Base-by-base conservation (phyloP, 1,284 basidiomycete genomes). In the Puccinia horiana region DNA sequence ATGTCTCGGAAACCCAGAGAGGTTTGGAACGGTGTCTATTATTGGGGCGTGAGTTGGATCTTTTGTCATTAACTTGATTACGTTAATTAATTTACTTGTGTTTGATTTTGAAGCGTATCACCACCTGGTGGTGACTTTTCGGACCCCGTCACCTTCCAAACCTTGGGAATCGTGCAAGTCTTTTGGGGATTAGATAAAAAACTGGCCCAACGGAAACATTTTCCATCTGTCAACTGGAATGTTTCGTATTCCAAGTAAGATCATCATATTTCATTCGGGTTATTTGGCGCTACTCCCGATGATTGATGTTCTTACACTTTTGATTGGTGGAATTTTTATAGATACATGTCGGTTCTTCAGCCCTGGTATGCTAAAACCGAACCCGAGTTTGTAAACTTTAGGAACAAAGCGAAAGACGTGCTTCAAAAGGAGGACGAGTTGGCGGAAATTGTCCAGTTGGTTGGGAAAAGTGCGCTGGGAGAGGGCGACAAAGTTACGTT, bases 111-210 rank as follows among this genome's bases (percentile, higher is more conserved):
- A 84, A 95, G 94, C 84, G 96, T 99, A 35, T 98, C 95, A 16
- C 96, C 96, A 83, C 96, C 97, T 75, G 96, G 97, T 88, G 96
- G 96, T 89, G 97, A 99, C 87, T 98, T 98, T 89, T 98, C 97
- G 18, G 97, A 99, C 88, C 97, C 97, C 47, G 97, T 99, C 84
- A 99, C 97, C 6, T 92, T 94, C 70, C 93, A 96, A 52, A 99
- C 97, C 1, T 93, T 99, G 78, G 92, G 95, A 90, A 99, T 99
- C 86, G 97, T 99, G 32, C 97, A 98, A 87, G 97, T 98, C 84
- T 99, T 99, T 90, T 96, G 93, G 94, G 94, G 94, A 86, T 90
- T 95, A 58, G 86, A 87, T 83, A 87, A 87, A 80, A 84, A 32
- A 52, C 76, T 81, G 37, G 67, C 44, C 16, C 58, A 67, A 14